Evolutionary conservation across 2,329 filamentous ascomycete species (phyloP), one percentile per base, ranked within the genome.

Genomic region (Epichloe gansuensis): DNA sequence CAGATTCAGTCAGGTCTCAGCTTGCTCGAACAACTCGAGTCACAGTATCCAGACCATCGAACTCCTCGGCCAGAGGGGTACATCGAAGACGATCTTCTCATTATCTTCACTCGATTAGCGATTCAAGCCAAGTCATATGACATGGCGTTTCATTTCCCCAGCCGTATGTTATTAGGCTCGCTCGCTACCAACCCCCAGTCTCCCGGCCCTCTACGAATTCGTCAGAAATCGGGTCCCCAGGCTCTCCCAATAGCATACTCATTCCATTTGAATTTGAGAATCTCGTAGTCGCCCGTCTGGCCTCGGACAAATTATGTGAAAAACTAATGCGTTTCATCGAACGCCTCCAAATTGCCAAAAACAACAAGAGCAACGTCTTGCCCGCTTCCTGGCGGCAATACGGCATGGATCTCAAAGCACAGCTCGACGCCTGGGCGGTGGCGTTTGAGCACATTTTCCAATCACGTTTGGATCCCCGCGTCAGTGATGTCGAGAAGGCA

Each of bases 81-180:
- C 0, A 71, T 79, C 5, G 77, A 81, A 56, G 73, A 78, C 49
- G 81, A 83, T 59, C 70, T 84, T 28, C 71, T 80, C 5, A 77
- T 80, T 48, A 82, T 83, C 69, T 83, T 83, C 58, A 82, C 77
- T 1, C 74, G 81, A 4, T 69, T 83, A 2, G 80, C 79, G 2
- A 81, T 83, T 44, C 81, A 83, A 62, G 81, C 81, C 44, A 84
- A 83, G 61, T 82, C 80, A 0, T 84, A 84, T 61, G 81, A 83
- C 59, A 80, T 83, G 78, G 81, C 81, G 35, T 84, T 83, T 60
- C 81, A 84, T 62, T 83, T 83, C 54, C 80, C 80, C 72, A 80
- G 34, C 80, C 80, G 1, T 81, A 75, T 52, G 79, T 83, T 6
- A 78, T 83, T 55, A 73, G 72, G 5, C 74, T 55, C 55, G 67